These are phyloP conservation scores for Candida sp. DNA, from an alignment of 1,139 yeast genomes.

Conservation along the genomic window DNA sequence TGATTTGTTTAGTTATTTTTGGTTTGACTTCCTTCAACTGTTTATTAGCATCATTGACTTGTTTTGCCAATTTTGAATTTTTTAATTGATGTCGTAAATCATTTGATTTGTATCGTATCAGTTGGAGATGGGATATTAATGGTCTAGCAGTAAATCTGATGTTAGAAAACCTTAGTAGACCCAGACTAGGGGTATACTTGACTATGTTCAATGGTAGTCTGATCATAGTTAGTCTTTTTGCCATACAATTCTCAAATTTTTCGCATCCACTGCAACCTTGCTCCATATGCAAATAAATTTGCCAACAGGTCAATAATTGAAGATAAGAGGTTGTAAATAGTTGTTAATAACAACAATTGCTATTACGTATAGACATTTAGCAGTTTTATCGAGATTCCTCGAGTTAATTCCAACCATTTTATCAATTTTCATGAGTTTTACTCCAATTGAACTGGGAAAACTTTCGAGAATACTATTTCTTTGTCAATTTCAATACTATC, in stretches of 20 bases:
- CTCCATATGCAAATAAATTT: background rate
- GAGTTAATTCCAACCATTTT: too few species aligned
- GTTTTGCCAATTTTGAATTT: background rate
- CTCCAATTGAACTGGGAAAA: too few species aligned
- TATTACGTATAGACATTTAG: too few species aligned
- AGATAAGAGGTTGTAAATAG: background rate
- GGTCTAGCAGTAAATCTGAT: background rate
- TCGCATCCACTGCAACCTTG: background rate
- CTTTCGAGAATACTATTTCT: too few species aligned
- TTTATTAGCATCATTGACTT: background rate
- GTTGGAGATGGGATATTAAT: background rate
- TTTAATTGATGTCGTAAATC: background rate
- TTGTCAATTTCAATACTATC: too few species aligned
- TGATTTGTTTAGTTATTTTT: background rate
- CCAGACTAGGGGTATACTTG: background rate
- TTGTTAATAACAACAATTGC: too few species aligned
- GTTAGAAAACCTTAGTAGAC: background rate
- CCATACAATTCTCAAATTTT: background rate
- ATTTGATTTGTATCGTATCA: background rate
- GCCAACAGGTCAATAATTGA: background rate
- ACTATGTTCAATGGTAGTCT: background rate
- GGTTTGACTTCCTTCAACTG: slow-evolving; percentile 1
- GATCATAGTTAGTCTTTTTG: background rate
- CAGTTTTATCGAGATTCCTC: too few species aligned
- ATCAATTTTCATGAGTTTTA: too few species aligned